Evolutionary conservation across 306 rosid genomes (phyloP), one percentile per base, ranked within the genome.

Genomic region (Lagenaria siceraria): DNA sequence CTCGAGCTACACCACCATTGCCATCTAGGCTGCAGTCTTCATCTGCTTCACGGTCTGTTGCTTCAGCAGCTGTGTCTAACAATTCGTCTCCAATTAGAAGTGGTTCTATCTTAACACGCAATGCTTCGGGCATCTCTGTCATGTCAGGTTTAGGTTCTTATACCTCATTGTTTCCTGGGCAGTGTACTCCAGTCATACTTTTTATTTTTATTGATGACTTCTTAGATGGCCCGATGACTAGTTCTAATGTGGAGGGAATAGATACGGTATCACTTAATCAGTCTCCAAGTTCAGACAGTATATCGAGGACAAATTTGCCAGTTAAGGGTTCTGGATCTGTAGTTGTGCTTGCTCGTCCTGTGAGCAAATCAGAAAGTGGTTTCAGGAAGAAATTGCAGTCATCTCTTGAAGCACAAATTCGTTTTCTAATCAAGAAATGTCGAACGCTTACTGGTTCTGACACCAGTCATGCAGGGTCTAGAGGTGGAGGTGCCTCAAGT

Each of bases 101-200:
- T 40, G 91, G 96, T 79, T 83, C 87, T 78, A 84, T 81, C 79
- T 78, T 82, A 87, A 83, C 80, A 79, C 91, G 90, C 80, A 87
- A 84, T 87, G 87, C 83, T 19, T 91, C 96, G 18, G 70, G 86
- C 56, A 69, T 90, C 82, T 87, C 97, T 59, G 88, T 87, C 49
- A 91, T 90, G 96, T 91, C 98, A 62, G 96, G 97, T 75, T 89
- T 87, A 82, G 94, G 96, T 81, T 94, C 98, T 76, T 86, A 89
- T 87, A 73, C 96, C 83, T 90, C 96, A 82, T 85, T 91, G 89
- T 91, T 91, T 87, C 98, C 96, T 40, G 98, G 98, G 81, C 97
- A 87, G 82, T 91, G 98, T 83, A 91, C 87, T 55, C 97, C 96
- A 64, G 98, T 94, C 80, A 82, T 84, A 75, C 81, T 94, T 79